Evolutionary conservation across 2,329 filamentous ascomycete species (phyloP).

Genomic region (Hypoxylon sp.): DNA sequence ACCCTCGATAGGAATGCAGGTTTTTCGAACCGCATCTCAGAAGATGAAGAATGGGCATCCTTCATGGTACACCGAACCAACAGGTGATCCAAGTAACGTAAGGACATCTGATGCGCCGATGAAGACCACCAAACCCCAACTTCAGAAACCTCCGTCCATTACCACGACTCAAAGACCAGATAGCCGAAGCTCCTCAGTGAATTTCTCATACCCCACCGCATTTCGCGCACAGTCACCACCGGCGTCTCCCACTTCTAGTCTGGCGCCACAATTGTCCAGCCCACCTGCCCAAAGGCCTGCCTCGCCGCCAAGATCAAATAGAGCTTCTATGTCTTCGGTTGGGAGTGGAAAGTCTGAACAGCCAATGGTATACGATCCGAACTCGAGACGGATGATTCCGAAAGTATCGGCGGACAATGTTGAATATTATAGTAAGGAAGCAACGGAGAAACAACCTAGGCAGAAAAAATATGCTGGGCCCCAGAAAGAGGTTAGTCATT

Average conservation of each 20-base stretch:
- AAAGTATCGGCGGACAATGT: constrained; percentile 55
- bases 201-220: constrained; percentile 71
- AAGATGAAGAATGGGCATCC: constrained; percentile 61
- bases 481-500: constrained; percentile 62
- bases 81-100: constrained; percentile 62
- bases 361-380: constrained; percentile 73
- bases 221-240: constrained; percentile 61
- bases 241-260: constrained; percentile 50
- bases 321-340: constrained; percentile 46
- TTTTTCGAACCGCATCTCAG: constrained; percentile 69
- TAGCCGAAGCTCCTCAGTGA: constrained; percentile 67
- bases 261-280: constrained; percentile 40
- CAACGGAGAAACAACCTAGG: constrained; percentile 58
- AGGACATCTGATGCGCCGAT: constrained; percentile 63
- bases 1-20: constrained; percentile 62
- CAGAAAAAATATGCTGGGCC: constrained; percentile 59
- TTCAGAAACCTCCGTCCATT: constrained; percentile 48
- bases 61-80: constrained; percentile 66
- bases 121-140: constrained; percentile 56
- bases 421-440: constrained; percentile 60
- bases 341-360: constrained; percentile 40
- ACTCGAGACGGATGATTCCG: constrained; percentile 74
- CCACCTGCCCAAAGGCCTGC: constrained; percentile 39
- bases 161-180: constrained; percentile 59
- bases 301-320: constrained; percentile 45